Evolutionary conservation across 2,329 filamentous ascomycete species (phyloP).

Genomic region (Colletotrichum sp.): DNA sequence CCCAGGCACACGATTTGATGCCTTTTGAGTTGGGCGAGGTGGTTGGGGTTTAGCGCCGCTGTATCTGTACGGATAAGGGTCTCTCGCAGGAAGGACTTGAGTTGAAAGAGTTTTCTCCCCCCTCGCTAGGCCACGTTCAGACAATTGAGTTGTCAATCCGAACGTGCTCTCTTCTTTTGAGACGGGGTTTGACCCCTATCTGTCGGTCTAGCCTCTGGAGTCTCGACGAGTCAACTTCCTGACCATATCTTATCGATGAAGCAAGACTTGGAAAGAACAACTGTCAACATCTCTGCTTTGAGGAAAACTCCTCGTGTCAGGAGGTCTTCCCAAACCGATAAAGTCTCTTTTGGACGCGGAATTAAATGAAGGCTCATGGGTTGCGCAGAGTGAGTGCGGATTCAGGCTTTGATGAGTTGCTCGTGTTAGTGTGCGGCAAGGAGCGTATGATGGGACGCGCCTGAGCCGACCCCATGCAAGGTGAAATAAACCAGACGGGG

Average conservation of each 20-base stretch:
- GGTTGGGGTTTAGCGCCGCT: neutral
- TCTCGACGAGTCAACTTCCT: neutral
- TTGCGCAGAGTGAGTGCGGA: neutral
- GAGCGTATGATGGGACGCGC: neutral
- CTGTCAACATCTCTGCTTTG: neutral
- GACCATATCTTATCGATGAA: neutral
- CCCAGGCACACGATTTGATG: neutral
- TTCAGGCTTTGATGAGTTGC: slow-evolving; percentile 5
- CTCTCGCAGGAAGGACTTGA: neutral
- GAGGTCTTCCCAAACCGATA: neutral
- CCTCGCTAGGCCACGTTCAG: neutral
- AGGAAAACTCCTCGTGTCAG: neutral
- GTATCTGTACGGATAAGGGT: neutral
- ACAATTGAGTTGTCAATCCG: neutral
- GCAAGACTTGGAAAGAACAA: neutral
- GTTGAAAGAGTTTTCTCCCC: neutral
- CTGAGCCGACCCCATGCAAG: neutral
- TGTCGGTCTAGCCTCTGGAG: neutral
- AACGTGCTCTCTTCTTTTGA: neutral
- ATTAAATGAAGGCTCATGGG: neutral
- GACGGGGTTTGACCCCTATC: neutral
- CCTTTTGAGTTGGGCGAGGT: neutral
- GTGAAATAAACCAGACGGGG: slow-evolving; percentile 10
- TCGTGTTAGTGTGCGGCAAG: slow-evolving; percentile 6
- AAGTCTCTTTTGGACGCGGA: neutral